phyloP scores from a whole-genome alignment of 805 yeast species.

The Barnettozyma sucrosica region DNA sequence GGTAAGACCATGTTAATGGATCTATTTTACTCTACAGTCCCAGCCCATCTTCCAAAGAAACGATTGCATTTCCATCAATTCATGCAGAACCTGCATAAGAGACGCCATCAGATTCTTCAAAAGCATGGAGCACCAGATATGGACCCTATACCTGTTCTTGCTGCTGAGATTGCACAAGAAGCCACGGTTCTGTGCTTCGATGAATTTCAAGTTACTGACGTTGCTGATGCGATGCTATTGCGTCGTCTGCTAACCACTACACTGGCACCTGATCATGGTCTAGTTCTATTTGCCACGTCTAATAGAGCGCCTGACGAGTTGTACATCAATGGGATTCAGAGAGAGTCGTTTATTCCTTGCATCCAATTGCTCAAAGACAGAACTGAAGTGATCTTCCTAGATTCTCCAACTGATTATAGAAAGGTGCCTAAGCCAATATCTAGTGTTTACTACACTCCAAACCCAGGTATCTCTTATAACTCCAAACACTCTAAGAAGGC shows the following conservation, averaged over 20 bases:
- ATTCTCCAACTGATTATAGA: slow-evolving; percentile 92
- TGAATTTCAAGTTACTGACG: slow-evolving; percentile 97
- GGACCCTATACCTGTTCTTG: slow-evolving; percentile 79
- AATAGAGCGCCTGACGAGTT: slow-evolving; percentile 93
- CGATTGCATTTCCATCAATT: slow-evolving; percentile 94
- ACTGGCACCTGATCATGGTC: slow-evolving; percentile 72
- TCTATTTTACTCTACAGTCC: slow-evolving; percentile 80
- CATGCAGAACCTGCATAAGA: slow-evolving; percentile 89
- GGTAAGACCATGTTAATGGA: slow-evolving; percentile 99
- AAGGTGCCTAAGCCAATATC: slow-evolving; percentile 80
- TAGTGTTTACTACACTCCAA: slow-evolving; percentile 71
- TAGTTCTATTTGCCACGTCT: slow-evolving; percentile 86
- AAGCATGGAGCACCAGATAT: slow-evolving; percentile 60
- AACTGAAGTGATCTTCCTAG: slow-evolving; percentile 71
- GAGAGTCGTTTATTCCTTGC: slow-evolving; percentile 89
- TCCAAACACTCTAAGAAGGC: slow-evolving; percentile 45
- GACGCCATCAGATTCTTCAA: slow-evolving; percentile 68
- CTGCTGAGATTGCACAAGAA: slow-evolving; percentile 72
- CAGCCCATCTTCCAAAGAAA: slow-evolving; percentile 66
- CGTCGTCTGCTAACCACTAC: slow-evolving; percentile 65
- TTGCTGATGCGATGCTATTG: slow-evolving; percentile 95
- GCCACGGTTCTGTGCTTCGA: slow-evolving; percentile 87
- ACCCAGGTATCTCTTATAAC: slow-evolving; percentile 48
- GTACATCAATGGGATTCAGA: slow-evolving; percentile 89
- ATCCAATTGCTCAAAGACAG: slow-evolving; percentile 69